Conservation (phyloP, 164 flowering plant genomes). For the Annona cherimola region DNA sequence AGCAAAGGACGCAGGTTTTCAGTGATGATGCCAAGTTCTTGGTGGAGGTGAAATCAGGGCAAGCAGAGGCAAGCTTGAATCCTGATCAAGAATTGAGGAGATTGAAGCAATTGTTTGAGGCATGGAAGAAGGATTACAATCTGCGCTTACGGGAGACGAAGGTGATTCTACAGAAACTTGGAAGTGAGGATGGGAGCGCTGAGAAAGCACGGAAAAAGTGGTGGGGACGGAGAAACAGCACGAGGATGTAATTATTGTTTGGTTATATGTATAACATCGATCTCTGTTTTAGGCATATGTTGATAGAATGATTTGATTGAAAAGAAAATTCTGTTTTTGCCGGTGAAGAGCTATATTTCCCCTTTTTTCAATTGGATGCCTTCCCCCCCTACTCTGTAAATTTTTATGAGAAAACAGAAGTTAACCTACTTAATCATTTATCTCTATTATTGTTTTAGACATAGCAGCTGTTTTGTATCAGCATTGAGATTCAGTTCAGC, state of each 20-base stretch:
- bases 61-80: constrained; percentile 74
- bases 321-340: no score
- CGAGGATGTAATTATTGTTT: constrained; percentile 26
- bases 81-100: constrained; percentile 81
- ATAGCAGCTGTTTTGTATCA: no score
- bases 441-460: no score
- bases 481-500: no score
- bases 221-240: constrained; percentile 91
- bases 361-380: no score
- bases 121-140: constrained; percentile 94
- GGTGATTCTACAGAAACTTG: constrained; percentile 69
- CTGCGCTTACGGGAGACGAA: constrained; percentile 77
- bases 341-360: no score
- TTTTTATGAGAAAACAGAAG: no score
- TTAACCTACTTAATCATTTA: no score
- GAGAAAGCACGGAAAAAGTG: constrained; percentile 68
- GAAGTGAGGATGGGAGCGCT: constrained; percentile 45
- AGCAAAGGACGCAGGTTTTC: constrained; percentile 84
- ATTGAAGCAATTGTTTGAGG: constrained; percentile 78
- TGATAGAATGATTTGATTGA: no score
- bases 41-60: constrained; percentile 94
- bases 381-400: no score
- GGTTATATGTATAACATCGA: background rate
- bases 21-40: constrained; percentile 95
- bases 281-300: background rate